Evolutionary conservation across 305 asterid species (phyloP).

Genomic region (Caryopteris hybrid): DNA sequence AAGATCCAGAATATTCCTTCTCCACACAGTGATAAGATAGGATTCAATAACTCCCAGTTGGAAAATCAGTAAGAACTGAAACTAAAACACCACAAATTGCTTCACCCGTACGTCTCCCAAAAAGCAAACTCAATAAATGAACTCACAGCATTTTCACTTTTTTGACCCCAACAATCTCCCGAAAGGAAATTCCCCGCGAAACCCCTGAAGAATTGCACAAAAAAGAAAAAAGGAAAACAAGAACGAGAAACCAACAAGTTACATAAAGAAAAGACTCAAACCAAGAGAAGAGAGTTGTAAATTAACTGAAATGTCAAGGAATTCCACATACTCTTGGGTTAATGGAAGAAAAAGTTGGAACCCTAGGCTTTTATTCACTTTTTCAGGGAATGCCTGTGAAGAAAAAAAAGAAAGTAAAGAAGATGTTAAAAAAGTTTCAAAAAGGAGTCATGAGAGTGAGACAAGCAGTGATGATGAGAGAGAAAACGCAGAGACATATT

Average conservation of each 20-base stretch:
- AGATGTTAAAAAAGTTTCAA: slow-evolving; percentile 39
- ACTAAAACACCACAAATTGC: slow-evolving; percentile 46
- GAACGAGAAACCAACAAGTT: slow-evolving; percentile 9
- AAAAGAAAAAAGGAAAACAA: not conserved
- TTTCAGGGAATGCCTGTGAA: slow-evolving; percentile 63
- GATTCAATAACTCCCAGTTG: slow-evolving; percentile 33
- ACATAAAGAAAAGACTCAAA: not conserved
- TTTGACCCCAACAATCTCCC: slow-evolving; percentile 44
- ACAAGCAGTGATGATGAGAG: slow-evolving; percentile 32
- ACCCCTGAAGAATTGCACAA: slow-evolving; percentile 12
- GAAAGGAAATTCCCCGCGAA: slow-evolving; percentile 20
- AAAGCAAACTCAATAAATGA: slow-evolving; percentile 58
- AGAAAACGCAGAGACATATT: slow-evolving; percentile 4
- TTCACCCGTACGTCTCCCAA: slow-evolving; percentile 72
- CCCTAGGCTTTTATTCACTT: slow-evolving; percentile 42
- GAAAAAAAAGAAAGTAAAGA: slow-evolving; percentile 29
- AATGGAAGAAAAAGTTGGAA: slow-evolving; percentile 31
- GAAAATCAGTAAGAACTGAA: slow-evolving; percentile 30
- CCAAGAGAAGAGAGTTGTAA: not conserved
- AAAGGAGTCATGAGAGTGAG: slow-evolving; percentile 52
- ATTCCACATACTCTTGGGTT: not conserved
- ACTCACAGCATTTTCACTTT: slow-evolving; percentile 50
- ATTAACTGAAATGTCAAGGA: slow-evolving; percentile 28
- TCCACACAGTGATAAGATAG: slow-evolving; percentile 35
- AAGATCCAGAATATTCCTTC: slow-evolving; percentile 68